Base-by-base conservation (phyloP, 2,329 filamentous ascomycete genomes). In the Colletotrichum tanaceti region DNA sequence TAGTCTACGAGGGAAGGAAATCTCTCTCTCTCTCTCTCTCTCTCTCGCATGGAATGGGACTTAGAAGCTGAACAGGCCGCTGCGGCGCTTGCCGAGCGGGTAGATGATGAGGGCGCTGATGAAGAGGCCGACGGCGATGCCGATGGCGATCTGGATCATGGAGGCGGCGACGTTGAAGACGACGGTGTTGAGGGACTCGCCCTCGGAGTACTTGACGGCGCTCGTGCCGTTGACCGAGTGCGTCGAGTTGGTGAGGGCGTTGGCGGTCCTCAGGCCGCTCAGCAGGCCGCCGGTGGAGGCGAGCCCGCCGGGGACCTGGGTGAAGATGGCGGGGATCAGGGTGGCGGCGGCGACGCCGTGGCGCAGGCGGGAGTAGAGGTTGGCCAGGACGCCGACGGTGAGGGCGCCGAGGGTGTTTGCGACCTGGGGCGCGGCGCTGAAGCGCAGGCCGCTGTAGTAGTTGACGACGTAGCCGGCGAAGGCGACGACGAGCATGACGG, bases 351-450 rank as follows among this genome's bases (percentile, higher is more conserved):
- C 83, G 38, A 84, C 82, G n/a, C 85, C 85, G 67, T 87, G 85
- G 11, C 83, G 76, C 10, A 87, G 65, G 28, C 85, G 80, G n/a
- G 90, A 92, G 78, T 95, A 94, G 1, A 93, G 75, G 73, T 96
- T 96, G 9, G 92, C 93, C 57, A 93, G 81, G 4, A 94, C 85
- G 39, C 93, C 93, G 32, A 96, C 91, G 2, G 87, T 86, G 59
- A 96, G 87, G 0, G 93, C 92, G 38, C 92, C 92, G 4, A 95
- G 84, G 0, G 91, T 93, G 75, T 91, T 94, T 64, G 90, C 89
- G 50, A 96, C 87, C 74, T 94, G 92, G 0, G 91, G 88, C 69
- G 92, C 93, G 28, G 86, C 87, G 6, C 83, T 80, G 75, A 95
- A 93, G 47, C 84, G 87, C 28, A 85, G 81, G 18, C 87, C 86